Conservation (phyloP, 441 rosid genomes). For the Populus hybrid region DNA sequence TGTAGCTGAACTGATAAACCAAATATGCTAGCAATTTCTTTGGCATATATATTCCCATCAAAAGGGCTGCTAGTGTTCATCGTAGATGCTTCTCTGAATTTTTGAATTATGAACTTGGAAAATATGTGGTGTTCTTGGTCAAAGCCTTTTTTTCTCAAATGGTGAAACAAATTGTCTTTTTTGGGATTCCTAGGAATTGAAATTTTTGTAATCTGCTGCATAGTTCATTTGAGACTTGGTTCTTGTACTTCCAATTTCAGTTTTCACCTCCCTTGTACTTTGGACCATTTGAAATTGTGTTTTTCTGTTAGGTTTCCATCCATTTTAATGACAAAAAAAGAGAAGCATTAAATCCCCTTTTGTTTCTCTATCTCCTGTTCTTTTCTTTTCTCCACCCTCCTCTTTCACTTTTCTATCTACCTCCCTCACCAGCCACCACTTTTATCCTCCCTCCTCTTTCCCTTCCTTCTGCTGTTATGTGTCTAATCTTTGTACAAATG, state of each 20-base stretch:
- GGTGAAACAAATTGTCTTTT: not conserved
- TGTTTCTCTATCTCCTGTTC: not conserved
- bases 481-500: constrained; percentile 24
- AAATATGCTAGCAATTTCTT: not conserved
- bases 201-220: not conserved
- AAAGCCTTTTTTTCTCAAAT: not conserved
- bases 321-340: not conserved
- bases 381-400: not conserved
- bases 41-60: not conserved
- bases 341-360: not conserved
- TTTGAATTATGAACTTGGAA: not conserved
- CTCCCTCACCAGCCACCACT: no score
- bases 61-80: not conserved
- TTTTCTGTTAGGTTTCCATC: not conserved
- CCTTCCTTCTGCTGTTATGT: constrained; percentile 7
- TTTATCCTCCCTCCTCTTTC: not conserved
- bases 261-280: not conserved
- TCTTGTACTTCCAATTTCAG: not conserved
- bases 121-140: not conserved
- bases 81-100: not conserved
- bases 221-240: not conserved
- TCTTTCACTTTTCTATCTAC: no score
- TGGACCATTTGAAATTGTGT: not conserved
- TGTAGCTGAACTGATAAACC: not conserved
- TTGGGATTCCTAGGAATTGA: not conserved